Evolutionary conservation across 805 yeast genomes (phyloP).

Genomic region (Metschnikowia lunata): DNA sequence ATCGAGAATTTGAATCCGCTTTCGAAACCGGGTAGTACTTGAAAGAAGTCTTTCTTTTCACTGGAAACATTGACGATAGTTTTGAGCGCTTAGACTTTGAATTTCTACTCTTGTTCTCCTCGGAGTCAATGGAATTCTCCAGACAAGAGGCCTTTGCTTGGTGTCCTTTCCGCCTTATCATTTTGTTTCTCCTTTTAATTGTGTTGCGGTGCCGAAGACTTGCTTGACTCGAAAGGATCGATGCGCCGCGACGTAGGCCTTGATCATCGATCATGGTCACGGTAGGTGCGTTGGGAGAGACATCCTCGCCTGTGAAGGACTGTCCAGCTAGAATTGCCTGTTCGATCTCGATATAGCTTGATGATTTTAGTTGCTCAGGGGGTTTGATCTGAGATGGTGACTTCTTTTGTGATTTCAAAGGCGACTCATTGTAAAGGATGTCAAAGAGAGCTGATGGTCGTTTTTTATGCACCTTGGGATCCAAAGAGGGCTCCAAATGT

Average conservation of each 20-base stretch:
- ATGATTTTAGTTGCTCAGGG: constrained; percentile 5
- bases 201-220: constrained; percentile 28
- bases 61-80: constrained; percentile 29
- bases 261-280: constrained; percentile 14
- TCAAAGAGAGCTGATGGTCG: constrained; percentile 13
- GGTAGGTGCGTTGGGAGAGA: constrained; percentile 4
- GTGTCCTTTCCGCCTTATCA: constrained; percentile 18
- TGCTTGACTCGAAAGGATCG: constrained; percentile 29
- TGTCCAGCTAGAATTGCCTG: constrained; percentile 12
- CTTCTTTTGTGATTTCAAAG: neutral
- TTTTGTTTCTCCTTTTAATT: constrained; percentile 27
- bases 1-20: constrained; percentile 21
- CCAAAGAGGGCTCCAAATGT: no score
- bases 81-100: neutral
- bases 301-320: neutral
- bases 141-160: constrained; percentile 4
- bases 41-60: constrained; percentile 31
- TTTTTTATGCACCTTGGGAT: neutral
- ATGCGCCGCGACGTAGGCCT: constrained; percentile 20
- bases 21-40: constrained; percentile 18
- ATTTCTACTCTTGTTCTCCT: neutral
- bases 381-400: constrained; percentile 1
- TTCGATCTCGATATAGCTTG: constrained; percentile 16
- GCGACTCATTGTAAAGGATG: constrained; percentile 11
- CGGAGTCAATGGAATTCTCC: constrained; percentile 8